Conservation (phyloP, 164 flowering plant species). For the Vitis rotundifolia region DNA sequence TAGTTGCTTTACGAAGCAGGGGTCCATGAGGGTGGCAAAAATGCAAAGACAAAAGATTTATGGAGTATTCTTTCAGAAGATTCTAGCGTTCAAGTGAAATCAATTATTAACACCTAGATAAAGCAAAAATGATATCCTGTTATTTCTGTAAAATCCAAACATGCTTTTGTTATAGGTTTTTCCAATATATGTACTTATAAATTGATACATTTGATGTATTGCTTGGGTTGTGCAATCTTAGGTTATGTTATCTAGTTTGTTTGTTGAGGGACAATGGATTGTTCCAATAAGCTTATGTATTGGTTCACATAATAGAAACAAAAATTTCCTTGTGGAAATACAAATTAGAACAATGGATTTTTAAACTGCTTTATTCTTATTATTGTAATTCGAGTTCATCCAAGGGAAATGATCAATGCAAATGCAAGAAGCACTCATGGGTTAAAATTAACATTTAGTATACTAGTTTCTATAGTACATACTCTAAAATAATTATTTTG, state of each 20-base stretch:
- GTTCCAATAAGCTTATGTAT: slow-evolving; percentile 27
- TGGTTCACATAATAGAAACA: slow-evolving; percentile 20
- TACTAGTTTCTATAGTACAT: slow-evolving; percentile 31
- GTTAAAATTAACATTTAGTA: slow-evolving; percentile 32
- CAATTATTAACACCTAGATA: slow-evolving; percentile 38
- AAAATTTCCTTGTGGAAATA: slow-evolving; percentile 25
- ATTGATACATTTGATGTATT: neutral
- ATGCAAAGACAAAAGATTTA: slow-evolving; percentile 38
- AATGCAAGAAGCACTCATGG: slow-evolving; percentile 16
- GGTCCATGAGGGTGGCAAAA: slow-evolving; percentile 27
- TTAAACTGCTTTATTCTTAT: slow-evolving; percentile 15
- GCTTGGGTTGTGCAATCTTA: slow-evolving; percentile 22
- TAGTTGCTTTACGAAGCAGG: slow-evolving; percentile 15
- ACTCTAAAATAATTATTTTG: neutral
- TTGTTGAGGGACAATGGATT: slow-evolving; percentile 26
- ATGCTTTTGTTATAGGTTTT: neutral
- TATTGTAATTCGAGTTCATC: neutral
- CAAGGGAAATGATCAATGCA: neutral
- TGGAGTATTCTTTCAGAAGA: slow-evolving; percentile 34
- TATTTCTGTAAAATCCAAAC: slow-evolving; percentile 18
- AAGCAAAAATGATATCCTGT: slow-evolving; percentile 39
- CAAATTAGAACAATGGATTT: slow-evolving; percentile 18
- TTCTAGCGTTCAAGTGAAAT: slow-evolving; percentile 26
- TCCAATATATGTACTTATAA: too few relatives aligned
- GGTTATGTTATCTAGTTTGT: slow-evolving; percentile 26